These are phyloP conservation scores for Colletotrichum horii DNA, from an alignment of 2,329 filamentous ascomycete species.

Conservation along the genomic window DNA sequence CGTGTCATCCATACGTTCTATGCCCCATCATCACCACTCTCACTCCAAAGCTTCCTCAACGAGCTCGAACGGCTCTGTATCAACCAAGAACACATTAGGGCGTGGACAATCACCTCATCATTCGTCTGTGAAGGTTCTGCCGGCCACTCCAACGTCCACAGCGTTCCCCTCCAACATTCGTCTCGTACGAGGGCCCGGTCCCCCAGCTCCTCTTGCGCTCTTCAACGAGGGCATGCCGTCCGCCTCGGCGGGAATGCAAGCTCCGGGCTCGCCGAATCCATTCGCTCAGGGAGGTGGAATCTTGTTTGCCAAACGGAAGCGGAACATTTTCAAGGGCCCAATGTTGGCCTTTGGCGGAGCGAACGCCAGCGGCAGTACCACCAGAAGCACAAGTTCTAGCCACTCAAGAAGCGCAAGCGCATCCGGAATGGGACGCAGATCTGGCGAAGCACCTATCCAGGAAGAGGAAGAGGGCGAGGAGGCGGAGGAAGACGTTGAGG, in stretches of 20 bases:
- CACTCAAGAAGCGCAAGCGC: slow-evolving; percentile 67
- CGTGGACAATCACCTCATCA: slow-evolving; percentile 80
- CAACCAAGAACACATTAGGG: slow-evolving; percentile 68
- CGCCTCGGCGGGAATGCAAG: slow-evolving; percentile 33
- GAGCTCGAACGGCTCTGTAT: slow-evolving; percentile 79
- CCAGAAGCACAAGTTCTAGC: slow-evolving; percentile 41
- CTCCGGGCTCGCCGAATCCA: slow-evolving; percentile 62
- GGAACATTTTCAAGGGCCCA: slow-evolving; percentile 83
- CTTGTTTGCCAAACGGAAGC: slow-evolving; percentile 81
- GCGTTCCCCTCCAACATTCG: slow-evolving; percentile 87
- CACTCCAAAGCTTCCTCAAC: slow-evolving; percentile 96
- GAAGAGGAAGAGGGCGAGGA: slow-evolving; percentile 62
- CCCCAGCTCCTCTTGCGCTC: slow-evolving; percentile 53
- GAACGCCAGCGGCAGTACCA: slow-evolving; percentile 37
- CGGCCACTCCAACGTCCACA: slow-evolving; percentile 78
- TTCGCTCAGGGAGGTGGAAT: slow-evolving; percentile 58
- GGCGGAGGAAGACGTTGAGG: slow-evolving; percentile 57
- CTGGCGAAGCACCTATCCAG: slow-evolving; percentile 76
- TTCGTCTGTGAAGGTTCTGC: slow-evolving; percentile 93
- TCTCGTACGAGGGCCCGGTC: slow-evolving; percentile 69
- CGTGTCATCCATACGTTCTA: slow-evolving; percentile 88
- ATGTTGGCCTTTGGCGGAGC: slow-evolving; percentile 60
- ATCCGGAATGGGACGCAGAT: slow-evolving; percentile 67
- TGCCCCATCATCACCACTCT: slow-evolving; percentile 84
- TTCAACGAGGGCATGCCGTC: slow-evolving; percentile 66